phyloP scores from a whole-genome alignment of 129 eudicot genomes.

The Heracleum sosnowskyi region DNA sequence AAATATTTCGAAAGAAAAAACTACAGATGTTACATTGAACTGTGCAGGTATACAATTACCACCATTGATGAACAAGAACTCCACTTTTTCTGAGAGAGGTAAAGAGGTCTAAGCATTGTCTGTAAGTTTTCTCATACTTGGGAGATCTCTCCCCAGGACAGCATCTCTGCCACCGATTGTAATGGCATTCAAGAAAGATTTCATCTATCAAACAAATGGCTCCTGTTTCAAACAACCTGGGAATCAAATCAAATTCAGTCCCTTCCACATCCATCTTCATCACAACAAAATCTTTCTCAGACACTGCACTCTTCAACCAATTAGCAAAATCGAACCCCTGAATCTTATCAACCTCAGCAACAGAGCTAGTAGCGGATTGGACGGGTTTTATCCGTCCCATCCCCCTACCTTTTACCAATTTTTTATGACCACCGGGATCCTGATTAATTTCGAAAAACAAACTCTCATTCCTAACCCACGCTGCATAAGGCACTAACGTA shows the following conservation, averaged over 20 bases:
- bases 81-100: conserved; percentile 73
- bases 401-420: conserved; percentile 68
- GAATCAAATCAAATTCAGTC: conserved; percentile 85
- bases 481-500: conserved; percentile 79
- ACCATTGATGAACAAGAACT: conserved; percentile 98
- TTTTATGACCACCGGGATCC: conserved; percentile 54
- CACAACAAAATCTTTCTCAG: conserved; percentile 78
- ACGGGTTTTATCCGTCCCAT: conserved; percentile 89
- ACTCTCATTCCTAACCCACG: conserved; percentile 86
- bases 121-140: conserved; percentile 70
- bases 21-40: conserved; percentile 6
- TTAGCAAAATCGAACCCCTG: conserved; percentile 88
- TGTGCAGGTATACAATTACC: conserved; percentile 31
- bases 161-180: conserved; percentile 93
- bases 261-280: conserved; percentile 99
- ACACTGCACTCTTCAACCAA: conserved; percentile 65
- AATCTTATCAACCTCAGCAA: conserved; percentile 59
- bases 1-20: neutral
- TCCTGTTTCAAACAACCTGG: conserved; percentile 74
- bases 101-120: conserved; percentile 75
- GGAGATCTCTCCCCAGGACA: conserved; percentile 82
- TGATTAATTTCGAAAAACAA: conserved; percentile 73
- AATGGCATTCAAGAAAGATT: conserved; percentile 92
- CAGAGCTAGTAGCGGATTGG: conserved; percentile 35
- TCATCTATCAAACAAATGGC: conserved; percentile 92